Conservation (phyloP, 129 eudicot species). For the Lactuca sativa region DNA sequence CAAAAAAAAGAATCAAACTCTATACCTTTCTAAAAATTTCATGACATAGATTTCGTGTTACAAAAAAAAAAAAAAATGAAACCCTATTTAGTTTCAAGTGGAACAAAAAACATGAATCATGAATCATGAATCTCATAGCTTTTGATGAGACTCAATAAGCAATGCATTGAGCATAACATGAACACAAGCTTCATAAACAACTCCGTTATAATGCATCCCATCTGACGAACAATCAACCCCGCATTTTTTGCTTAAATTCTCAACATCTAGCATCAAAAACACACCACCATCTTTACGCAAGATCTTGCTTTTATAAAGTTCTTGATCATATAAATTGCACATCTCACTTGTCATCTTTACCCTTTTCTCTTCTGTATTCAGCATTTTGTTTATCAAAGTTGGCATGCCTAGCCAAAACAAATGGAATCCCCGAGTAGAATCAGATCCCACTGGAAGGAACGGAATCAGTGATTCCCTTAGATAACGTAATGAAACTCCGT, state of each 20-base stretch:
- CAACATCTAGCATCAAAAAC: constrained; percentile 61
- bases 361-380: constrained; percentile 85
- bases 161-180: constrained; percentile 89
- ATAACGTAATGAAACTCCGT: constrained; percentile 46
- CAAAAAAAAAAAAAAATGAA: constrained; percentile 28
- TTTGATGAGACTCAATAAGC: constrained; percentile 85
- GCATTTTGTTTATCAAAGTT: constrained; percentile 60
- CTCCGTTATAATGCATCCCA: constrained; percentile 87
- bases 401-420: constrained; percentile 96
- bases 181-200: constrained; percentile 77
- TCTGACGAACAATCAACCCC: constrained; percentile 71
- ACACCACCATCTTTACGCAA: constrained; percentile 79
- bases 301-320: constrained; percentile 56
- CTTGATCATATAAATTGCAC: constrained; percentile 50
- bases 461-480: constrained; percentile 50
- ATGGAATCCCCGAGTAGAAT: constrained; percentile 44
- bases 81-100: constrained; percentile 23
- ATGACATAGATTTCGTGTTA: constrained; percentile 21
- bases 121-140: constrained; percentile 33
- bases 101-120: constrained; percentile 9
- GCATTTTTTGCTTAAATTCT: constrained; percentile 51
- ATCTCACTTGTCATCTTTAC: constrained; percentile 60
- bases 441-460: constrained; percentile 46
- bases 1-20: constrained; percentile 21
- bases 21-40: constrained; percentile 31